A percentile compares a stretch with the other conserved stretches of the same genome.
phyloP scores from a whole-genome alignment of 2,329 filamentous ascomycete species.

The Xylariomycetidae sp. region DNA sequence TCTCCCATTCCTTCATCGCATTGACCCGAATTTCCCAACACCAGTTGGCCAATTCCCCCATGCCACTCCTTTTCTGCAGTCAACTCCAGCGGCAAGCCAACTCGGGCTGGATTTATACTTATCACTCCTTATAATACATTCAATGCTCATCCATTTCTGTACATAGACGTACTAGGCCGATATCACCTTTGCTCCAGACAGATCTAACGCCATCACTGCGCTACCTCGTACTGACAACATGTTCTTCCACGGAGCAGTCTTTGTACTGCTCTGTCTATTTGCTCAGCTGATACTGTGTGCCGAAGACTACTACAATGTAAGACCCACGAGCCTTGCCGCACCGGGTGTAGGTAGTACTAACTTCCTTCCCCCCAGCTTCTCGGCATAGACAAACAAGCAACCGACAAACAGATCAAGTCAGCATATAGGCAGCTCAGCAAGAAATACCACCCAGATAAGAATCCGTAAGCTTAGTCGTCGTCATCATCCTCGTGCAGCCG shows the following conservation, averaged over 20 bases:
- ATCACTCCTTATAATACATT: too few species aligned
- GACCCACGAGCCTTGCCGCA: constrained; percentile 6
- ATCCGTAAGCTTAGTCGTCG: constrained; percentile 74
- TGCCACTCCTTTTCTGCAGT: too few species aligned
- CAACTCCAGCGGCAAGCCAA: too few species aligned
- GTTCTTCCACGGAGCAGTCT: constrained; percentile 45
- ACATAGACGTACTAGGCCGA: too few species aligned
- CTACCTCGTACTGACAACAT: constrained; percentile 33
- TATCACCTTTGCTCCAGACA: too few species aligned
- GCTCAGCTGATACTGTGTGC: constrained; percentile 52
- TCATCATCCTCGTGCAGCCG: too few species aligned
- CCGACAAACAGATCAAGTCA: constrained; percentile 85
- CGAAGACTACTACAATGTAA: constrained; percentile 77
- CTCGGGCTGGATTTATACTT: too few species aligned
- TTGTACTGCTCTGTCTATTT: constrained; percentile 50
- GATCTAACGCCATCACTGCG: too few species aligned
- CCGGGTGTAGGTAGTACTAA: constrained; percentile 1
- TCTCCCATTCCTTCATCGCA: too few species aligned
- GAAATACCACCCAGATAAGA: constrained; percentile 97
- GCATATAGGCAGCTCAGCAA: constrained; percentile 91
- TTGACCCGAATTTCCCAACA: too few species aligned
- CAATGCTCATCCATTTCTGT: too few species aligned
- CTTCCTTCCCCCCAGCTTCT: constrained; percentile 54
- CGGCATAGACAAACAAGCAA: constrained; percentile 72
- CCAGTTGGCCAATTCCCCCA: too few species aligned